Conservation (phyloP, 2,329 filamentous ascomycete genomes). For the Paraphoma chrysanthemicola region DNA sequence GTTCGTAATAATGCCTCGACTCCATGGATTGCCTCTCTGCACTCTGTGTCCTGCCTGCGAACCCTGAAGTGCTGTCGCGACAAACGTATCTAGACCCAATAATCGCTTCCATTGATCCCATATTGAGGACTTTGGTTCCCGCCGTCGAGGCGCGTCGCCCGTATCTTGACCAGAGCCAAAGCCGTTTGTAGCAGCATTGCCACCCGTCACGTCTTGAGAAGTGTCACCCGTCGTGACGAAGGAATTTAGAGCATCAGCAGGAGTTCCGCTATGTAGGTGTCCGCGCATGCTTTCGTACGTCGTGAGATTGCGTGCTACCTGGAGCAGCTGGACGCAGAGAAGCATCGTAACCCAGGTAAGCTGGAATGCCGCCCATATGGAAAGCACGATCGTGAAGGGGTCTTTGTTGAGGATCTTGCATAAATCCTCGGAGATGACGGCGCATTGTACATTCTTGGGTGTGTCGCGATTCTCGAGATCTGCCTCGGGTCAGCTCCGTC, state of each 20-base stretch:
- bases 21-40: constrained; percentile 79
- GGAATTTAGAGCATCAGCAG: constrained; percentile 68
- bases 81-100: constrained; percentile 90
- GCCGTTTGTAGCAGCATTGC: constrained; percentile 55
- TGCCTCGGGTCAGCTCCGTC: constrained; percentile 36
- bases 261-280: constrained; percentile 65
- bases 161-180: constrained; percentile 67
- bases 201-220: constrained; percentile 61
- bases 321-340: constrained; percentile 88
- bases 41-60: constrained; percentile 57
- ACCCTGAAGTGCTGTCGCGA: constrained; percentile 84
- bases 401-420: constrained; percentile 83
- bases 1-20: constrained; percentile 81
- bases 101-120: constrained; percentile 82
- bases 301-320: constrained; percentile 90
- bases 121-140: constrained; percentile 69
- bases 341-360: constrained; percentile 98
- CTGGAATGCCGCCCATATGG: constrained; percentile 81
- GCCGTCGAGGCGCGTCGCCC: constrained; percentile 41
- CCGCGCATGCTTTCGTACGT: constrained; percentile 97
- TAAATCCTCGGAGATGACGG: constrained; percentile 74
- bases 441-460: constrained; percentile 65
- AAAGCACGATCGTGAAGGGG: constrained; percentile 80
- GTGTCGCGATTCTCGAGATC: constrained; percentile 69
- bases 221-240: constrained; percentile 77